Evolutionary conservation across 164 flowering plant species (phyloP), one percentile per base, ranked within the genome.

Genomic region (Annona cherimola): DNA sequence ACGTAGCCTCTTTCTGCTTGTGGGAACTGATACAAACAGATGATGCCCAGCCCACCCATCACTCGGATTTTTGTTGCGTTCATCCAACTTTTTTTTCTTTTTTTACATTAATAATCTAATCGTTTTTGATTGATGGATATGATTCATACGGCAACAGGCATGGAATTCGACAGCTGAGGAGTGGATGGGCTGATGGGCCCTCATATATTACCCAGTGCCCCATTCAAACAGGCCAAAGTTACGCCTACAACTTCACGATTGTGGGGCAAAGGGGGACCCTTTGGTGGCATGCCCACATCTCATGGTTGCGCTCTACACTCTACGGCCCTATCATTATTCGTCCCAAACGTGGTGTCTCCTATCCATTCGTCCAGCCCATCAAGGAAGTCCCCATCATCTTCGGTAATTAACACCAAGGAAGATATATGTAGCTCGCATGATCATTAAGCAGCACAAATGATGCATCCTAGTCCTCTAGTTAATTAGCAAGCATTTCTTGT

Each of bases 111-210:
- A 50, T 50, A 16, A 41, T 14, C 65, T 44, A 42, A 26, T 26
- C 35, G 35, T 26, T 26, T 45, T 11, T 50, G 60, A 68, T 55
- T 60, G 60, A 68, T 19, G 61, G 45, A 2, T 9, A 8, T 19
- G 42, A 16, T 8, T 26, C 40, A 16, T 46, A 50, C 11, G 69
- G 19, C 12, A 66, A 20, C 77, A 88, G 91, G 92, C 92, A 88
- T 71, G 92, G 88, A 6, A 50, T 88, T 19, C 69, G 87, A 57
- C 90, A 86, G 71, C 79, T 86, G 1, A 61, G 69, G 42, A 82
- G 69, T 5, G 86, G 80, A 7, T 88, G 92, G 90, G 83, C 86
- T 1, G 88, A 88, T 76, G 90, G 90, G 16, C 90, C 90, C 1
- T 79, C 85, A 3, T 86, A 82, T 59, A 61, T 87, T 1, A 87